Evolutionary conservation across 305 asterid genomes (phyloP), one percentile per base, ranked within the genome.

Genomic region (Fraxinus velutina): DNA sequence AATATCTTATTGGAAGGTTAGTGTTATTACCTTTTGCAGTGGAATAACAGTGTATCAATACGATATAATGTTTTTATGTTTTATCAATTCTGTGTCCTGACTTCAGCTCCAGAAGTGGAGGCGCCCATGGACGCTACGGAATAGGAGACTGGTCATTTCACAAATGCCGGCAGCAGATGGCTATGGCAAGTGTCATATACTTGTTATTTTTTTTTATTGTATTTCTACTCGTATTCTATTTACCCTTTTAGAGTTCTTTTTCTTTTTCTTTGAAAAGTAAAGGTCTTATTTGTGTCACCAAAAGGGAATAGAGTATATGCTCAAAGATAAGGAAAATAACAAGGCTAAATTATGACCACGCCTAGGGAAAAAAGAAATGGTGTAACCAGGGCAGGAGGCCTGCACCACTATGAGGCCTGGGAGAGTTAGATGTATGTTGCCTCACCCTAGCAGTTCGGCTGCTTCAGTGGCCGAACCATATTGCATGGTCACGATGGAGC

Each of bases 111-210:
- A 89, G 97, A 91, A 91, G 87, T 88, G 99, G 97, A 81, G 99
- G 99, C 79, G 98, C 99, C 83, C 99, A 96, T 90, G 97, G 97
- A 75, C 88, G 98, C 87, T 96, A 94, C 76, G 97, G 99, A 83
- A 82, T 73, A 34, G 98, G 97, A 89, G 99, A 96, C 83, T 96
- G 99, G 98, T 75, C 91, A 78, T 96, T 86, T 84, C 84, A 86
- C 85, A 93, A 94, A 88, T 96, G 99, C 82, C 94, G 99, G 80
- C 95, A 94, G 85, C 94, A 91, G 83, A 94, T 96, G 98, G 55
- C 85, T 81, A 70, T 84, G 78, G 98, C 88, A 92, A 86, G 94
- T 87, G 78, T 80, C 76, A 29, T 57, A n/a, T 73, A 30, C 79
- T 84, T 84, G 15, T 60, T 21, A 60, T 68, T 19, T 77, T 24